A percentile compares a stretch with the other conserved stretches of the same genome.
Conservation (phyloP, 1,284 basidiomycete genomes). For the Cryptococcus amylolentus region DNA sequence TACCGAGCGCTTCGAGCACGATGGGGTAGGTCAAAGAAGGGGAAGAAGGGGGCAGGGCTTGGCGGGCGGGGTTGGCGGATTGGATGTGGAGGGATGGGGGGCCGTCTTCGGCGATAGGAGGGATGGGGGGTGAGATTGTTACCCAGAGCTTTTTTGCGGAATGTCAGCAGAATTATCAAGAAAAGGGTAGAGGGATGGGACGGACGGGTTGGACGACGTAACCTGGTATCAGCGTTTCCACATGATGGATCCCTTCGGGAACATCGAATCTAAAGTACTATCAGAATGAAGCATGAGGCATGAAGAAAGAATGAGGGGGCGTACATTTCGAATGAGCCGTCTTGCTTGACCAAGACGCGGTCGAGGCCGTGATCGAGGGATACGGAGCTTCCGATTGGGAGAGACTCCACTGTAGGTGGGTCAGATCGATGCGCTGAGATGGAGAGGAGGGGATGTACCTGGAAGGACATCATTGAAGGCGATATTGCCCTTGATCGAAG, state of each 20-base stretch:
- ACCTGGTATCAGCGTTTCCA: constrained; percentile 33
- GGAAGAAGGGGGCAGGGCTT: constrained; percentile 59
- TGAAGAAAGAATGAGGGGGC: neutral
- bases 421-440: neutral
- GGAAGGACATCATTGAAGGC: constrained; percentile 10
- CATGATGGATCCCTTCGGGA: constrained; percentile 31
- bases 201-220: constrained; percentile 31
- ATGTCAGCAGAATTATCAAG: constrained; percentile 3
- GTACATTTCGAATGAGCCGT: constrained; percentile 39
- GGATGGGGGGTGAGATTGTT: constrained; percentile 14
- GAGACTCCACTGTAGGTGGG: neutral
- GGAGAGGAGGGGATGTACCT: neutral
- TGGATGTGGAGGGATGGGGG: constrained; percentile 51
- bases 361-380: constrained; percentile 28
- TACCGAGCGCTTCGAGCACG: constrained; percentile 56
- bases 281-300: neutral
- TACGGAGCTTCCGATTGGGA: constrained; percentile 29
- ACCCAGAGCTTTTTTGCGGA: constrained; percentile 25
- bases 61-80: constrained; percentile 63
- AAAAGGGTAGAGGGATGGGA: constrained; percentile 1
- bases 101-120: neutral
- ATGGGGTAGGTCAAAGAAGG: constrained; percentile 69
- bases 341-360: constrained; percentile 27
- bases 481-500: constrained; percentile 12
- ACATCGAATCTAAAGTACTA: constrained; percentile 21